Base-by-base conservation (phyloP, 1,139 yeast genomes). In the Candida buenavistaensis region DNA sequence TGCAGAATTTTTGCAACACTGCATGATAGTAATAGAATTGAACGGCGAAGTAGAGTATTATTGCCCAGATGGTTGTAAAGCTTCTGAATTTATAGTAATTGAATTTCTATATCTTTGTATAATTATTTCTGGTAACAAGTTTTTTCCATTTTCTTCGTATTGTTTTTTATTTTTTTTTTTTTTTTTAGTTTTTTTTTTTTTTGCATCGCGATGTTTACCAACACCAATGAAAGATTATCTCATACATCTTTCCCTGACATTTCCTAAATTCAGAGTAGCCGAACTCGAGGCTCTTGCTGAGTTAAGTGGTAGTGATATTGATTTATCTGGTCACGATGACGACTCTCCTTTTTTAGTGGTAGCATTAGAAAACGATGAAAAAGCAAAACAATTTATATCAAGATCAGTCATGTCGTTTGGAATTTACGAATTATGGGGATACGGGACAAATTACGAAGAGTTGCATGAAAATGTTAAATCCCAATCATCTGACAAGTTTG, bases 261-360 rank as follows among this genome's bases (percentile, higher is more conserved):
- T 87, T 54, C 80, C 85, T 37, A 74, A 76, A 44, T 92, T 92
- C 59, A 72, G 98, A 34, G 57, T 62, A 31, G 87, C 96, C 0
- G 98, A 92, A 57, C 63, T 92, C 27, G 89, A 84, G 51, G 84
- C 97, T 0, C 59, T 92, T 32, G 97, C 97, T 0, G 79, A 75
- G 28, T 57, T 83, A 36, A 62, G 77, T 45, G 62, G 63, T 11
- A 64, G 92, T 5, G 26, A 58, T 1, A 69, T 85, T 5, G 92
- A 88, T 53, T 63, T 89, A 34, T 60, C 77, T 11, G 53, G 55
- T 11, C 90, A 88, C 52, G 65, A 69, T 38, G 80, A 72, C 31
- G 60, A 65, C 6, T 68, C 67, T 22, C 98, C 98, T 1, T 90
- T 88, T 52, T 52, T 90, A 43, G 62, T 78, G 4, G 82, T 90